phyloP scores from a whole-genome alignment of 805 yeast genomes.

The Ogataea paraovalis region DNA sequence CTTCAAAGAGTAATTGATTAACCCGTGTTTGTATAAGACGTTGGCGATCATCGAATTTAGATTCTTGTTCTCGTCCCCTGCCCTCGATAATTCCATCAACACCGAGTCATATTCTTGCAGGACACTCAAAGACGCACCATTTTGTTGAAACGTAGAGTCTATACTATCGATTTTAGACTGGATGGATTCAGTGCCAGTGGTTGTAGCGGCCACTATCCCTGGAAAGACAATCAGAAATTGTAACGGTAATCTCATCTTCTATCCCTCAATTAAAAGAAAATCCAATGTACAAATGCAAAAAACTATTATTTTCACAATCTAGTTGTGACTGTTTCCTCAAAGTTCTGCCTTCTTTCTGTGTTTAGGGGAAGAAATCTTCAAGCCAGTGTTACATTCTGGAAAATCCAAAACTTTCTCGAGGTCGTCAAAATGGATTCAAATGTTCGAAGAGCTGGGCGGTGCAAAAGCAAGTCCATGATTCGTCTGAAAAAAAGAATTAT shows the following conservation, averaged over 20 bases:
- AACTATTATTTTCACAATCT: neutral
- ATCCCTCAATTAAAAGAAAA: no score
- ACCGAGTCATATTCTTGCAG: constrained; percentile 30
- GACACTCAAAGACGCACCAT: constrained; percentile 28
- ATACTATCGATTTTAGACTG: constrained; percentile 7
- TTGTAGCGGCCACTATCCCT: neutral
- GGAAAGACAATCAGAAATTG: neutral
- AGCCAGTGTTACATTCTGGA: no score
- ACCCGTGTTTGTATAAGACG: constrained; percentile 55
- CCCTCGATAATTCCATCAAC: constrained; percentile 14
- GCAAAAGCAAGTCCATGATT: no score
- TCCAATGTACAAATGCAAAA: neutral
- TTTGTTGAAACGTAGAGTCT: constrained; percentile 14
- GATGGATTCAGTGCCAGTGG: neutral
- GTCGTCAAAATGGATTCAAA: no score
- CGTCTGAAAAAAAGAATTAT: no score
- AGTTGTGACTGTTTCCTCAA: no score
- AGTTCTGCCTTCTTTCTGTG: no score
- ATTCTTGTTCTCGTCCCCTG: constrained; percentile 6
- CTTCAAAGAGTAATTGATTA: constrained; percentile 54
- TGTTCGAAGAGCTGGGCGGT: no score
- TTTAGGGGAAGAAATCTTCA: no score
- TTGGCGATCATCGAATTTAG: constrained; percentile 32
- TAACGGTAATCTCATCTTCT: neutral
- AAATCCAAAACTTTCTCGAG: no score